Conservation (phyloP, 2,329 filamentous ascomycete species). For the Helotiales sp. region DNA sequence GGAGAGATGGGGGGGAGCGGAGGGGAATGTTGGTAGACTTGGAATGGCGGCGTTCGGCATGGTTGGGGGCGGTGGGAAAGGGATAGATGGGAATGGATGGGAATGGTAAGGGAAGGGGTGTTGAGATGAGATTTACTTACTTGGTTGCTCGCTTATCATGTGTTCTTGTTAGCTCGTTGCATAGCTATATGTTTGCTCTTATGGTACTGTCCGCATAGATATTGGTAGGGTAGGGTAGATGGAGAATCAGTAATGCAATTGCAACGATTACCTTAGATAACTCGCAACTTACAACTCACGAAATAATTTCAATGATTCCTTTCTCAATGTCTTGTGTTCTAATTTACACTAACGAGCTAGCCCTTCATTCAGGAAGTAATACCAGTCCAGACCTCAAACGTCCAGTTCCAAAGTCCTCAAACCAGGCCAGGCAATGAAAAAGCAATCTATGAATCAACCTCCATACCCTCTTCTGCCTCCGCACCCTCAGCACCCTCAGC, state of each 20-base stretch:
- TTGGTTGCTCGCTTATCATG: too few species aligned
- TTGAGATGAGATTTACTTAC: too few species aligned
- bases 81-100: neutral
- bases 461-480: constrained; percentile 53
- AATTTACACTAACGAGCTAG: neutral
- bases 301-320: neutral
- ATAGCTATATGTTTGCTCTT: too few species aligned
- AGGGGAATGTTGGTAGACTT: neutral
- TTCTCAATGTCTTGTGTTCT: neutral
- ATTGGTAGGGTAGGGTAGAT: too few species aligned
- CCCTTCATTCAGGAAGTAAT: neutral
- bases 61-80: too few species aligned
- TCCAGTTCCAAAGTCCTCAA: neutral
- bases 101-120: too few species aligned
- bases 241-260: too few species aligned
- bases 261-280: too few species aligned
- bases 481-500: constrained; percentile 59
- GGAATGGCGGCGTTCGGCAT: too few species aligned
- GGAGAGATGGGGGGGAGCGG: neutral
- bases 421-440: neutral
- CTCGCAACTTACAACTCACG: too few species aligned
- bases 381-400: neutral
- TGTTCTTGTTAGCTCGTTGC: too few species aligned
- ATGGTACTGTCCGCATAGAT: too few species aligned
- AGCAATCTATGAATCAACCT: constrained; percentile 49